A percentile compares a stretch with the other conserved stretches of the same genome.
Conservation (phyloP, 108 stramenopile genomes). For the Cyclotella choctawhatcheeana region DNA sequence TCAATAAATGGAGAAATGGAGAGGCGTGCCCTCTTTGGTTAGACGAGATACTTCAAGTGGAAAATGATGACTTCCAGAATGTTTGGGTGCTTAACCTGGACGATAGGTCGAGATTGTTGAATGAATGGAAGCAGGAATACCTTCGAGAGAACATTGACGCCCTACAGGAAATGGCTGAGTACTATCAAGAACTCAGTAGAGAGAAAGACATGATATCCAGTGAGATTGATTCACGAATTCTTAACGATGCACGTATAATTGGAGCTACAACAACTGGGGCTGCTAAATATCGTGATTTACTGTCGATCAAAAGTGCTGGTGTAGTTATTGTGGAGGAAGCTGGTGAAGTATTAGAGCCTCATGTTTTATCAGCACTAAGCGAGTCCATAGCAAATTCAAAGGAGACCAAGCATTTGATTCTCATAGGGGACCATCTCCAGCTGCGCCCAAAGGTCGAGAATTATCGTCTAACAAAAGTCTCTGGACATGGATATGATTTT, state of each 20-base stretch:
- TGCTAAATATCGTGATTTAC: constrained; percentile 49
- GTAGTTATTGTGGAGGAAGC: constrained; percentile 77
- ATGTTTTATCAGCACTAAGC: constrained; percentile 60
- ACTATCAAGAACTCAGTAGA: constrained; percentile 25
- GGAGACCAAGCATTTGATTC: constrained; percentile 74
- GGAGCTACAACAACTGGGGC: constrained; percentile 63
- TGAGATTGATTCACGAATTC: constrained; percentile 39
- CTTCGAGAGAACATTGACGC: constrained; percentile 1
- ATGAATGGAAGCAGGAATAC: constrained; percentile 24
- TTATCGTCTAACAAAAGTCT: constrained; percentile 60
- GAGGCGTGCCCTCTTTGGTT: constrained; percentile 40
- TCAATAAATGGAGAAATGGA: constrained; percentile 44
- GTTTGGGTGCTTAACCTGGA: constrained; percentile 31
- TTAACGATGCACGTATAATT: constrained; percentile 51
- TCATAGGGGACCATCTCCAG: constrained; percentile 88
- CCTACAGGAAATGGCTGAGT: constrained; percentile 7
- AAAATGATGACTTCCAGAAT: constrained; percentile 16
- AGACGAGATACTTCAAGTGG: background rate
- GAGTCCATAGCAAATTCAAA: constrained; percentile 11
- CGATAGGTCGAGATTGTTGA: constrained; percentile 12
- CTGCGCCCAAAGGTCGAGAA: constrained; percentile 79
- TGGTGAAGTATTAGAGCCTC: constrained; percentile 75
- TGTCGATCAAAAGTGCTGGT: constrained; percentile 33
- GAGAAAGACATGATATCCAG: constrained; percentile 34
- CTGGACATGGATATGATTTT: constrained; percentile 58